These are phyloP conservation scores for Cercospora citrullina DNA, from an alignment of 2,329 filamentous ascomycete species.

Conservation along the genomic window DNA sequence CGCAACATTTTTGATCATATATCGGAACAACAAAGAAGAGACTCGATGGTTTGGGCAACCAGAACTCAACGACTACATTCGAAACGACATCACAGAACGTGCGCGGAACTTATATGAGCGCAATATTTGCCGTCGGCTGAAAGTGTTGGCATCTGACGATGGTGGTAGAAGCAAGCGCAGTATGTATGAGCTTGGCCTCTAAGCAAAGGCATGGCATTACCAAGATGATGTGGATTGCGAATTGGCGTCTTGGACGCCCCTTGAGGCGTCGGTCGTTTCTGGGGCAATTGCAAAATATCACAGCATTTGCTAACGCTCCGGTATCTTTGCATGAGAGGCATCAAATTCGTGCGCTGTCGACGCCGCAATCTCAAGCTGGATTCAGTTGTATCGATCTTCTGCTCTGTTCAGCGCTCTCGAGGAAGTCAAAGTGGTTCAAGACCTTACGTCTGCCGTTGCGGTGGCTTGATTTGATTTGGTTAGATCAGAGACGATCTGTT, in stretches of 20 bases:
- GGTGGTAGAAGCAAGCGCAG: not conserved
- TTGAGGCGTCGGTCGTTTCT: not conserved
- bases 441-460: constrained; percentile 9
- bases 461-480: not conserved
- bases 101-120: not conserved
- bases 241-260: constrained; percentile 1
- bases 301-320: not conserved
- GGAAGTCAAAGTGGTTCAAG: not conserved
- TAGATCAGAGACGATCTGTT: not conserved
- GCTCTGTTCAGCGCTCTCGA: not conserved
- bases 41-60: not conserved
- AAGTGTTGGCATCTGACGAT: constrained; percentile 12
- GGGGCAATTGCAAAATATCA: not conserved
- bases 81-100: not conserved
- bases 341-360: not conserved
- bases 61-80: not conserved
- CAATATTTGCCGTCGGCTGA: constrained; percentile 14
- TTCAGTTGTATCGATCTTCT: not conserved
- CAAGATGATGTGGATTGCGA: not conserved
- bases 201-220: constrained; percentile 7
- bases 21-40: not conserved
- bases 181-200: constrained; percentile 5
- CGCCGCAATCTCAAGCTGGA: not conserved
- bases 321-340: not conserved
- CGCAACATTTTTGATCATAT: constrained; percentile 6